Percentiles rank a stretch among this genome's conserved stretches.
Conservation (phyloP, 2,329 filamentous ascomycete species). For the Sporothrix pseudoabietina region DNA sequence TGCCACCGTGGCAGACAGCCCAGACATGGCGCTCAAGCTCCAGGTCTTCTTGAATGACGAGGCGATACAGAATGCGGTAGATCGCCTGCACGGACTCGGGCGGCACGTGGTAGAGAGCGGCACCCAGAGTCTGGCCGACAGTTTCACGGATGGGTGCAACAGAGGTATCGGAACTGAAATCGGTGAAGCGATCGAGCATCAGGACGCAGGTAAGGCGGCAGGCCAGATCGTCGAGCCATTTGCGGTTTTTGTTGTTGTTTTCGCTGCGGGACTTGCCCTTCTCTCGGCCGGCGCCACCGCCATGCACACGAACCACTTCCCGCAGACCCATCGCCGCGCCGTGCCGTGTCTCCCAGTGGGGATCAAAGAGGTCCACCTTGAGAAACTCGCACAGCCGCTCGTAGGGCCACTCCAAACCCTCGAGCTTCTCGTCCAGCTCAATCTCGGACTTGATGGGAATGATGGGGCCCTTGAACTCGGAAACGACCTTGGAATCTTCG, state of each 20-base stretch:
- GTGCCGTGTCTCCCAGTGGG: constrained; percentile 92
- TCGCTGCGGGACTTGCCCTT: constrained; percentile 69
- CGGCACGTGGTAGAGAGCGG: constrained; percentile 81
- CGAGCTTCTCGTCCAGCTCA: constrained; percentile 72
- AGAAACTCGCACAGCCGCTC: constrained; percentile 93
- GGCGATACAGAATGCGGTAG: constrained; percentile 79
- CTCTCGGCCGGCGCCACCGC: constrained; percentile 78
- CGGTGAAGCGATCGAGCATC: constrained; percentile 95
- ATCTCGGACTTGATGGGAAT: constrained; percentile 84
- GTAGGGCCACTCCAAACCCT: constrained; percentile 89
- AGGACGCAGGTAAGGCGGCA: constrained; percentile 93
- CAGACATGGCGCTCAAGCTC: constrained; percentile 74
- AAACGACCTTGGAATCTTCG: constrained; percentile 88
- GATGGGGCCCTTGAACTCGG: constrained; percentile 87
- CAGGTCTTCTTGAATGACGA: constrained; percentile 89
- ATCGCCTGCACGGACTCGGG: constrained; percentile 77
- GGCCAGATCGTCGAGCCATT: constrained; percentile 92
- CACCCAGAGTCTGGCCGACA: constrained; percentile 89
- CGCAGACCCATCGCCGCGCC: constrained; percentile 93
- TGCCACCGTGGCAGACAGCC: constrained; percentile 96
- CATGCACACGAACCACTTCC: constrained; percentile 90
- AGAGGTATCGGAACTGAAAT: constrained; percentile 96
- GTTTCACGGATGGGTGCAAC: constrained; percentile 96
- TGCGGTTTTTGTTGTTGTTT: constrained; percentile 77
- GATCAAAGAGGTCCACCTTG: constrained; percentile 89